These are phyloP conservation scores for Vaccinium myrtillus DNA, from an alignment of 148 eudicot species.

Conservation along the genomic window DNA sequence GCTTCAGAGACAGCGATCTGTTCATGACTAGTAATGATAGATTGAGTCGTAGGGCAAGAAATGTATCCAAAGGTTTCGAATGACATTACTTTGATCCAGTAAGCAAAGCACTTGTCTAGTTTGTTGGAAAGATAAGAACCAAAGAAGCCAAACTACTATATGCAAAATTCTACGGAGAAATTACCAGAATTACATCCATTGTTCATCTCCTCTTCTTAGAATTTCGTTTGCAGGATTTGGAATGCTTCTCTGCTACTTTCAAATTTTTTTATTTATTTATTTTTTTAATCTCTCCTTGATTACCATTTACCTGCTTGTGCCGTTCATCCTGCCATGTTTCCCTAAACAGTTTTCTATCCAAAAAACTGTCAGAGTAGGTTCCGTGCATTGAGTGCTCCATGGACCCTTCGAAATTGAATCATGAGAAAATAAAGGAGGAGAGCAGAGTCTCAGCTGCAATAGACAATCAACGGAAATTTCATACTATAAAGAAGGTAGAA, in stretches of 20 bases:
- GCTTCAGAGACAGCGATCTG: constrained; percentile 9
- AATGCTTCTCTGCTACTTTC: neutral
- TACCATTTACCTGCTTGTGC: neutral
- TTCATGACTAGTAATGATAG: neutral
- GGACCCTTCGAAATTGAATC: neutral
- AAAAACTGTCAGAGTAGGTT: neutral
- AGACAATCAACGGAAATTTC: neutral
- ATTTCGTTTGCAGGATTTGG: neutral
- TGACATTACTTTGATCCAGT: neutral
- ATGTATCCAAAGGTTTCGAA: neutral
- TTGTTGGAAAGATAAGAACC: neutral
- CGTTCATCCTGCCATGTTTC: neutral
- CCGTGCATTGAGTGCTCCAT: neutral
- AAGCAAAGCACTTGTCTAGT: neutral
- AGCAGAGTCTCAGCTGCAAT: neutral
- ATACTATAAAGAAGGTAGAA: neutral
- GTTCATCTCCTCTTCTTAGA: neutral
- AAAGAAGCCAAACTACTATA: neutral
- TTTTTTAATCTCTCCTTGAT: too few relatives aligned
- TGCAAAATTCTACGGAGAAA: neutral
- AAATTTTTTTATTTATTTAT: neutral
- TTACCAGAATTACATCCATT: neutral
- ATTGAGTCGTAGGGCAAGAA: neutral
- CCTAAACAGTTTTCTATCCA: neutral
- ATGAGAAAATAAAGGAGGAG: neutral